phyloP scores from a whole-genome alignment of 2,329 filamentous ascomycete genomes.

The Lecanoromycetidae sp. region DNA sequence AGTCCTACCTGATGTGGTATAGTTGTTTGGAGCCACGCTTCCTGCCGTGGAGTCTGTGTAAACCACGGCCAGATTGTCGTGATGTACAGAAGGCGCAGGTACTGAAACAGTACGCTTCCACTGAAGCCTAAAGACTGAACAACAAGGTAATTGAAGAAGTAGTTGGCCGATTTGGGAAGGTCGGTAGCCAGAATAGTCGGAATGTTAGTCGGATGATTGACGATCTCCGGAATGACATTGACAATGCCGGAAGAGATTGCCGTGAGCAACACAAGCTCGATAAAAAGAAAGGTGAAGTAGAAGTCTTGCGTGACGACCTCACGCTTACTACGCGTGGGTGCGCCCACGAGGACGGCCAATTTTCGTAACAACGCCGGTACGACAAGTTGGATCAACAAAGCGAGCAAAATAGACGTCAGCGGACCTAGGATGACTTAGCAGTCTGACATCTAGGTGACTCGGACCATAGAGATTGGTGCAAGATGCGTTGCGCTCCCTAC shows the following conservation, averaged over 20 bases:
- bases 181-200: constrained; percentile 63
- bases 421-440: constrained; percentile 11
- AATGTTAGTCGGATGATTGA: constrained; percentile 50
- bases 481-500: background rate
- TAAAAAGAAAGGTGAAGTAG: constrained; percentile 88
- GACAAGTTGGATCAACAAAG: constrained; percentile 20
- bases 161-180: constrained; percentile 77
- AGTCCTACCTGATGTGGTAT: constrained; percentile 17
- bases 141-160: constrained; percentile 98
- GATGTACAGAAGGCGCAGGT: constrained; percentile 17
- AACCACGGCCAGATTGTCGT: constrained; percentile 18
- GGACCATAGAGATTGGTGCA: background rate
- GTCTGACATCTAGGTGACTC: background rate
- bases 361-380: constrained; percentile 18
- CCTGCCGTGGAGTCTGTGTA: constrained; percentile 17
- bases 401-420: constrained; percentile 14
- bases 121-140: constrained; percentile 44
- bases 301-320: constrained; percentile 63
- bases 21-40: constrained; percentile 19
- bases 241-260: constrained; percentile 63
- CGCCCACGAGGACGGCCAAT: constrained; percentile 16
- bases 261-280: constrained; percentile 88
- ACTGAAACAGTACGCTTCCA: constrained; percentile 18
- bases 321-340: constrained; percentile 53
- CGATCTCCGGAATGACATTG: constrained; percentile 34